Evolutionary conservation across 768 basidiomycete genomes (phyloP).

Genomic region (Russula sp.): DNA sequence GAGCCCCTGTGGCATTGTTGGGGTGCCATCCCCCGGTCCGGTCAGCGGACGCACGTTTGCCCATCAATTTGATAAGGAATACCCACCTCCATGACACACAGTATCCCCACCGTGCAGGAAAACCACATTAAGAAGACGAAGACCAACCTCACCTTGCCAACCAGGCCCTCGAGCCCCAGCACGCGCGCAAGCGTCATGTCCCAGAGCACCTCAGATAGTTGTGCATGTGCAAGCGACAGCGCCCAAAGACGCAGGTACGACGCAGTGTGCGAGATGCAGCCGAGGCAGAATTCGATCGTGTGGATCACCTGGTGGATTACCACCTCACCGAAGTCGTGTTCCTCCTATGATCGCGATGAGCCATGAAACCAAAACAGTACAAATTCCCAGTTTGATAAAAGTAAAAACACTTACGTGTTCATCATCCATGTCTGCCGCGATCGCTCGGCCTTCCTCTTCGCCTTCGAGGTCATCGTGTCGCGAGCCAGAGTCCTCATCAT

Average conservation of each 20-base stretch:
- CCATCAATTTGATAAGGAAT: constrained; percentile 21
- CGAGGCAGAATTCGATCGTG: constrained; percentile 98
- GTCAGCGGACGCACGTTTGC: constrained; percentile 27
- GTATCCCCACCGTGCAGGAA: constrained; percentile 62
- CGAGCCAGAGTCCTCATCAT: constrained; percentile 46
- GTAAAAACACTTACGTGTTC: constrained; percentile 61
- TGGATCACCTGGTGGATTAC: constrained; percentile 98
- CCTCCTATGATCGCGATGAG: constrained; percentile 46
- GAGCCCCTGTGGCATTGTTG: constrained; percentile 56
- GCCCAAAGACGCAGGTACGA: constrained; percentile 96
- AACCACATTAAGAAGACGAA: constrained; percentile 77
- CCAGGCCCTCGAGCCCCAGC: constrained; percentile 60
- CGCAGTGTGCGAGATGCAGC: constrained; percentile 97
- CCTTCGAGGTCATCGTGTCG: constrained; percentile 65
- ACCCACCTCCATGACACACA: constrained; percentile 95
- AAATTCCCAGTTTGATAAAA: neutral
- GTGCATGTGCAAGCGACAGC: constrained; percentile 95
- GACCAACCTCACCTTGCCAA: constrained; percentile 48
- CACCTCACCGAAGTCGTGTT: constrained; percentile 92
- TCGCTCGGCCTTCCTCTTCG: constrained; percentile 75
- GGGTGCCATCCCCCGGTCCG: neutral
- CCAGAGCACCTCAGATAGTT: constrained; percentile 93
- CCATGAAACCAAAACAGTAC: neutral
- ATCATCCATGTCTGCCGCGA: constrained; percentile 70
- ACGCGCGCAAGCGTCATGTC: constrained; percentile 71